Percentiles rank a stretch among this genome's conserved stretches.
These are phyloP conservation scores for Myxozyma neglecta DNA, from an alignment of 805 yeast species.

Conservation along the genomic window DNA sequence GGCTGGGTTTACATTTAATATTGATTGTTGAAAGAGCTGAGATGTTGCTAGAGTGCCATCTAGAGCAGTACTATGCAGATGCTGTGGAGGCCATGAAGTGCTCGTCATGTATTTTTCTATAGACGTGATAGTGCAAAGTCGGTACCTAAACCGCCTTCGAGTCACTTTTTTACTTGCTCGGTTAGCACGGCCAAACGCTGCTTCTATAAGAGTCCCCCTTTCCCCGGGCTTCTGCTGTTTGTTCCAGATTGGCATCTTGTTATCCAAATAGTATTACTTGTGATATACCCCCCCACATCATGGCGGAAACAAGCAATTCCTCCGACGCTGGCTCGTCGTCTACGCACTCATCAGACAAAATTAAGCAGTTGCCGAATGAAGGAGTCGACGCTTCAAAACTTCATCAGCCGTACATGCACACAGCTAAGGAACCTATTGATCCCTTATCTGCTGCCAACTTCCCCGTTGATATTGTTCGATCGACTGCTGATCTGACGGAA, in stretches of 20 bases:
- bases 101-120: too few species aligned
- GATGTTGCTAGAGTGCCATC: neutral
- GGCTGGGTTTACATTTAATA: neutral
- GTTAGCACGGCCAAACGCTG: conserved; percentile 2
- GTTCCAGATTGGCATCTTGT: too few species aligned
- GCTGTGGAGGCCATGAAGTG: neutral
- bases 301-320: neutral
- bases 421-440: conserved; percentile 2
- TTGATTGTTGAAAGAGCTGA: neutral
- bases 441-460: conserved; percentile 33
- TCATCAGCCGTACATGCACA: conserved; percentile 26
- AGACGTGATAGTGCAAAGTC: neutral
- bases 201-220: neutral
- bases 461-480: conserved; percentile 26
- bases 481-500: conserved; percentile 32
- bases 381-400: neutral
- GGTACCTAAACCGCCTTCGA: neutral
- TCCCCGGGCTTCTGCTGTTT: neutral
- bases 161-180: neutral
- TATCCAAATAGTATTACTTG: too few species aligned
- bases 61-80: neutral
- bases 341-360: neutral
- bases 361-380: neutral
- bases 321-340: neutral
- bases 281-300: neutral